Evolutionary conservation across 805 yeast genomes (phyloP).

Genomic region (Candida tallmaniae): DNA sequence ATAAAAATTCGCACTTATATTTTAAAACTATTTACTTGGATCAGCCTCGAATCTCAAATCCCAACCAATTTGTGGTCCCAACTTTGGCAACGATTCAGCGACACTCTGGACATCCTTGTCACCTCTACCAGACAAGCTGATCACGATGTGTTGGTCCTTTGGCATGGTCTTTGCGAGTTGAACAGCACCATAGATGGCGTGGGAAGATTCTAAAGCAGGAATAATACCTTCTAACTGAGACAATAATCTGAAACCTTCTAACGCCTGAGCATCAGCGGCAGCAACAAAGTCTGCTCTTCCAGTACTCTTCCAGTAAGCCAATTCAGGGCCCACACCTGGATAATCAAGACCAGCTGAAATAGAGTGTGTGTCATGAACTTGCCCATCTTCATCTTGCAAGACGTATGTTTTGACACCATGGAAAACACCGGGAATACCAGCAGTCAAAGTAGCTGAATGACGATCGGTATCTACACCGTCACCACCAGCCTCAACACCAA

Average conservation of each 20-base stretch:
- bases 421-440: conserved; percentile 94
- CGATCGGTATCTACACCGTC: conserved; percentile 85
- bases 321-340: conserved; percentile 99
- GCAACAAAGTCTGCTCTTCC: conserved; percentile 91
- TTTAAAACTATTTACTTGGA: conserved; percentile 32
- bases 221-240: conserved; percentile 96
- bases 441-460: conserved; percentile 95
- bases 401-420: conserved; percentile 97
- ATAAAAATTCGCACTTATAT: no score
- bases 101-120: conserved; percentile 98
- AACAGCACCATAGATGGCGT: conserved; percentile 89
- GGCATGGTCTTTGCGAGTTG: conserved; percentile 79
- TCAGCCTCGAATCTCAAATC: conserved; percentile 79
- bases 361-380: conserved; percentile 95
- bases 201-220: conserved; percentile 97
- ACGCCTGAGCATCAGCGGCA: conserved; percentile 93
- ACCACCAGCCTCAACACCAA: conserved; percentile 99
- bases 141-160: conserved; percentile 74
- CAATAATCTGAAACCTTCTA: conserved; percentile 81
- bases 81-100: conserved; percentile 84
- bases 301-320: conserved; percentile 89
- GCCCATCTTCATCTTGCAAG: conserved; percentile 89
- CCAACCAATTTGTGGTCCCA: conserved; percentile 94
- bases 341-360: conserved; percentile 98
- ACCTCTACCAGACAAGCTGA: conserved; percentile 96